These are phyloP conservation scores for Candida smagusa DNA, from an alignment of 1,139 yeast genomes.

Conservation along the genomic window DNA sequence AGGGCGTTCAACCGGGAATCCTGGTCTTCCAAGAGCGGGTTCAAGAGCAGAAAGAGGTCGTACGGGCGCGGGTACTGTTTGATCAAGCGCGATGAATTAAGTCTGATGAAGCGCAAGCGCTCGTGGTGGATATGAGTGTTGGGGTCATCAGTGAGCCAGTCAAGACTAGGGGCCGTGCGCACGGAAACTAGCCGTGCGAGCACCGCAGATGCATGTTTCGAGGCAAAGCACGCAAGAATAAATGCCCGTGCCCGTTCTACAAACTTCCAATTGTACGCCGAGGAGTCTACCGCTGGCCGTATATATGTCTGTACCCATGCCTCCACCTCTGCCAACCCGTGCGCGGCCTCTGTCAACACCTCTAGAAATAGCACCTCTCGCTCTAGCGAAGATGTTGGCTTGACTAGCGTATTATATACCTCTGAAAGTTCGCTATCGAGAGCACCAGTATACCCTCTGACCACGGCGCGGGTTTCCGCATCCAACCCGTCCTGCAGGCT, in stretches of 20 bases:
- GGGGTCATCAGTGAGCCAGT: conserved; percentile 15
- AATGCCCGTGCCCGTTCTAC: conserved; percentile 38
- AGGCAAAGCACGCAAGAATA: too few relatives aligned
- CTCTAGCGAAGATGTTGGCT: conserved; percentile 25
- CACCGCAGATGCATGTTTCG: too few relatives aligned
- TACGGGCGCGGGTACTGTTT: too few relatives aligned
- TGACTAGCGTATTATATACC: conserved; percentile 41
- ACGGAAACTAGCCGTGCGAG: too few relatives aligned
- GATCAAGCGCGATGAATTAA: conserved; percentile 19
- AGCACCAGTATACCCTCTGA: conserved; percentile 7
- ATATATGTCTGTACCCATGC: conserved; percentile 55
- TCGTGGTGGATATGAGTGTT: conserved; percentile 41
- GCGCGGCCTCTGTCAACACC: conserved; percentile 38
- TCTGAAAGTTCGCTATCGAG: conserved; percentile 21
- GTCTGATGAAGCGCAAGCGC: conserved; percentile 44
- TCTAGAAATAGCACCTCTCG: conserved; percentile 47
- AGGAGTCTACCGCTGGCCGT: conserved; percentile 58
- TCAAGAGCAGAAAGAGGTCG: conserved; percentile 27
- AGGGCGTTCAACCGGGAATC: conserved; percentile 32
- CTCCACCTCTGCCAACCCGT: conserved; percentile 39
- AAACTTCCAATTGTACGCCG: conserved; percentile 43
- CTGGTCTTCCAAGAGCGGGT: conserved; percentile 27
- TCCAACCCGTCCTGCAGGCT: conserved; percentile 22
- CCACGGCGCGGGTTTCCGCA: conserved; percentile 16
- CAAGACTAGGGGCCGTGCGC: conserved; percentile 21